Evolutionary conservation across 2,329 filamentous ascomycete genomes (phyloP).

Genomic region (Fusarium dimerum): DNA sequence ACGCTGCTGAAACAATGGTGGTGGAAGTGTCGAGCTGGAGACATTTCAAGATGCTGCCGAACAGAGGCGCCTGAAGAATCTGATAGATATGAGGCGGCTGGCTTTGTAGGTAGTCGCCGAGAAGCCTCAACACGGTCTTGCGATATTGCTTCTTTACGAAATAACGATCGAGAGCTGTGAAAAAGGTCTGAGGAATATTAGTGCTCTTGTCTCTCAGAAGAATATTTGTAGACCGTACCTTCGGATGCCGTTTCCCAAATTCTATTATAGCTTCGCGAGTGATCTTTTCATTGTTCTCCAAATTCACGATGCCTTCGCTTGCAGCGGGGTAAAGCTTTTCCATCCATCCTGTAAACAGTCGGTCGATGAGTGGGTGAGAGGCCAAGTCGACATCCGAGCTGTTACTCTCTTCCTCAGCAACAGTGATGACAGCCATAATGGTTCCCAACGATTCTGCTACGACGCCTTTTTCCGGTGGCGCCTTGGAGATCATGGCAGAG

Average conservation of each 20-base stretch:
- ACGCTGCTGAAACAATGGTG: slow-evolving; percentile 71
- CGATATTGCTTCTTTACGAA: slow-evolving; percentile 66
- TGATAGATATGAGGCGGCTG: slow-evolving; percentile 80
- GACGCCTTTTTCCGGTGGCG: slow-evolving; percentile 63
- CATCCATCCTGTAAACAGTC: slow-evolving; percentile 59
- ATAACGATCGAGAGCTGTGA: slow-evolving; percentile 64
- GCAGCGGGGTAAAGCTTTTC: slow-evolving; percentile 44
- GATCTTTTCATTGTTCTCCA: slow-evolving; percentile 51
- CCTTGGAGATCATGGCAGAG: slow-evolving; percentile 41
- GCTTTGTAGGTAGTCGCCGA: slow-evolving; percentile 72
- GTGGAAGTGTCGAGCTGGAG: slow-evolving; percentile 78
- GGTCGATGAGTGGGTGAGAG: slow-evolving; percentile 54
- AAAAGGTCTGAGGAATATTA: slow-evolving; percentile 55
- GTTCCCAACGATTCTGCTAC: slow-evolving; percentile 66
- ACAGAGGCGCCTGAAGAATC: slow-evolving; percentile 70
- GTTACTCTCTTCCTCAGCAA: slow-evolving; percentile 59
- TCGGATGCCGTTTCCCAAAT: slow-evolving; percentile 70
- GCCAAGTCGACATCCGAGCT: slow-evolving; percentile 42
- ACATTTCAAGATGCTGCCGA: slow-evolving; percentile 71
- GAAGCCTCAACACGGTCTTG: slow-evolving; percentile 63
- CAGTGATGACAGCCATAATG: slow-evolving; percentile 63
- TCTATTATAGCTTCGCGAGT: slow-evolving; percentile 53
- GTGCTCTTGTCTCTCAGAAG: background rate
- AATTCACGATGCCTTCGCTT: slow-evolving; percentile 37
- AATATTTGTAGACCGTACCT: slow-evolving; percentile 30